These are phyloP conservation scores for Boechera retrofracta DNA, from an alignment of 345 rosid species.

Conservation along the genomic window DNA sequence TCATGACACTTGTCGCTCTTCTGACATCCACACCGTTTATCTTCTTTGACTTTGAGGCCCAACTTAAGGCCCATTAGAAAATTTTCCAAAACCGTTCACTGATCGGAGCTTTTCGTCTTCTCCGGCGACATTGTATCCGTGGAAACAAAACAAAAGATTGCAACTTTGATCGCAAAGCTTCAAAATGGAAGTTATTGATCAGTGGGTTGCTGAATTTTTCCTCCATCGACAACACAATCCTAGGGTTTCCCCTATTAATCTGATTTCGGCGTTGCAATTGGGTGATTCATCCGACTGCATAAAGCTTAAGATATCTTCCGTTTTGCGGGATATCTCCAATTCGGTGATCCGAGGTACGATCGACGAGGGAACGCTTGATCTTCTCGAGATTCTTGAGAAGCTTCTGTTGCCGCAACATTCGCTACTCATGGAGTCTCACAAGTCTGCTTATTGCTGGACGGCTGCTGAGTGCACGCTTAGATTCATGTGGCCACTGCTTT, in stretches of 20 bases:
- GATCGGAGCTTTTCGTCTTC: constrained; percentile 36
- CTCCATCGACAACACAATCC: constrained; percentile 30
- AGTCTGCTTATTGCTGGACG: constrained; percentile 59
- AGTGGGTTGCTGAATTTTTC: constrained; percentile 28
- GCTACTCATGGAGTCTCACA: constrained; percentile 49
- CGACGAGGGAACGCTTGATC: constrained; percentile 54
- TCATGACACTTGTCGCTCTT: constrained; percentile 61
- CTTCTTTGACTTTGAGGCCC: constrained; percentile 35
- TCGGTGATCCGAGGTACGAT: constrained; percentile 14
- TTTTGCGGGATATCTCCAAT: constrained; percentile 36
- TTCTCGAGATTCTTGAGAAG: constrained; percentile 49
- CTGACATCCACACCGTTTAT: constrained; percentile 43
- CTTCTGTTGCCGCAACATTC: constrained; percentile 42
- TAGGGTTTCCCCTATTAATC: constrained; percentile 13
- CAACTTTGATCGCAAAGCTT: constrained; percentile 3
- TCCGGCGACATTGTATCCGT: constrained; percentile 10
- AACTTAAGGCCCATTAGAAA: constrained; percentile 31
- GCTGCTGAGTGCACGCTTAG: constrained; percentile 64
- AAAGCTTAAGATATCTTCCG: constrained; percentile 32
- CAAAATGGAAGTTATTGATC: constrained; percentile 13
- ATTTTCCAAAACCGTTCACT: neutral
- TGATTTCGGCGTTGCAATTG: constrained; percentile 24
- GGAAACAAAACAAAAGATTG: neutral
- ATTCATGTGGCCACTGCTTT: constrained; percentile 49
- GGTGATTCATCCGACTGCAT: constrained; percentile 3